Evolutionary conservation across 768 basidiomycete species (phyloP).

Genomic region (Chalciporus pseudorubinellus): DNA sequence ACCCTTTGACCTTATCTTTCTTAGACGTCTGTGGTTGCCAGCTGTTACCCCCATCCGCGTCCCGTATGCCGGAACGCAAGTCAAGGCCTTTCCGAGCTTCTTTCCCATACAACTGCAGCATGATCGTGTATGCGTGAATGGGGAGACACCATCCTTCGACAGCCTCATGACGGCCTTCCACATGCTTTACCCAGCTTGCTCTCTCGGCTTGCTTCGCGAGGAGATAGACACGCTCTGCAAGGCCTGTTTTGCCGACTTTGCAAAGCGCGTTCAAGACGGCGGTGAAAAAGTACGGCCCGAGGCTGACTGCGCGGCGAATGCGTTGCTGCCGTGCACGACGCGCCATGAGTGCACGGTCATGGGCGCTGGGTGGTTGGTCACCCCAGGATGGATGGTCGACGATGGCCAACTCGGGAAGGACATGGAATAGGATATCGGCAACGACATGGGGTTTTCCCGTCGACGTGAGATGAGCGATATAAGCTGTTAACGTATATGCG

Average conservation of each 20-base stretch:
- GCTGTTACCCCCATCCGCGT: constrained; percentile 2
- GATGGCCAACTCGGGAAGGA: constrained; percentile 53
- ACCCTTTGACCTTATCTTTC: constrained; percentile 33
- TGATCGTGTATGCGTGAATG: constrained; percentile 66
- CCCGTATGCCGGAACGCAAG: constrained; percentile 10
- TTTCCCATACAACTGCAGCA: constrained; percentile 59
- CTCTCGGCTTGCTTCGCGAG: constrained; percentile 59
- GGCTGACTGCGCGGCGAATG: constrained; percentile 41
- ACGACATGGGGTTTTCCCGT: constrained; percentile 47
- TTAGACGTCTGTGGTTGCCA: constrained; percentile 17
- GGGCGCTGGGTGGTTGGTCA: constrained; percentile 20
- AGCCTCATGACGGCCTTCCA: constrained; percentile 19
- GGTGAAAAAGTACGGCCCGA: constrained; percentile 62
- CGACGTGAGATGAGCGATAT: constrained; percentile 51
- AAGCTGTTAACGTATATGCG: constrained; percentile 47
- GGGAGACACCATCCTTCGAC: constrained; percentile 61
- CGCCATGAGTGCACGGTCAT: constrained; percentile 27
- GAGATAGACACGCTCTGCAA: constrained; percentile 64
- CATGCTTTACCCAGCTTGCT: constrained; percentile 44
- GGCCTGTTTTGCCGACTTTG: constrained; percentile 51
- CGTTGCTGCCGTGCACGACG: constrained; percentile 28
- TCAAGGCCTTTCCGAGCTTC: constrained; percentile 37
- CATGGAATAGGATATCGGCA: constrained; percentile 44
- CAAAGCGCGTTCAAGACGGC: constrained; percentile 57
- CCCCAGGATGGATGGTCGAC: constrained; percentile 41